Conservation (phyloP, 2,329 filamentous ascomycete species). For the Aspergillus ustus region DNA sequence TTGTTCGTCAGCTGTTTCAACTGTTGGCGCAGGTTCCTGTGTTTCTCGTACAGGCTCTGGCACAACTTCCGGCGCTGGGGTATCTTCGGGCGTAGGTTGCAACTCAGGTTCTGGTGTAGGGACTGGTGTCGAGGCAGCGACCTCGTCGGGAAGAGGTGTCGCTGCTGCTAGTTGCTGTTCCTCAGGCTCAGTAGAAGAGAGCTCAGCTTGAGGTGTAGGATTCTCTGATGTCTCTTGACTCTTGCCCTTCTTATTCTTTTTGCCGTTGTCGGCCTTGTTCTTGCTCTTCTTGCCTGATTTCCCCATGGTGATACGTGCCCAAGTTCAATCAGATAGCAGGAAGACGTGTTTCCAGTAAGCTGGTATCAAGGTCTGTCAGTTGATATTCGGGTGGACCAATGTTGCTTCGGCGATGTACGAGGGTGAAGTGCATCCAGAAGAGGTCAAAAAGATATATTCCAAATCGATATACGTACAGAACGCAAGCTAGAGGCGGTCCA, state of each 20-base stretch:
- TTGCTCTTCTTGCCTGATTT: conserved; percentile 37
- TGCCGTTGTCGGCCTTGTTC: conserved; percentile 31
- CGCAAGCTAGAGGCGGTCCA: conserved; percentile 23
- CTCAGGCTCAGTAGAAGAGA: conserved; percentile 29
- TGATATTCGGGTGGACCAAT: conserved; percentile 33
- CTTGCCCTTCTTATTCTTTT: conserved; percentile 43
- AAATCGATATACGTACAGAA: conserved; percentile 29
- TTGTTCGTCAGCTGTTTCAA: conserved; percentile 10
- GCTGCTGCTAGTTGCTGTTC: conserved; percentile 20
- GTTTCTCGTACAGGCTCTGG: conserved; percentile 11
- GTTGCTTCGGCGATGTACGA: conserved; percentile 37
- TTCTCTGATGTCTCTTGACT: conserved; percentile 33
- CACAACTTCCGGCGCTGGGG: not conserved
- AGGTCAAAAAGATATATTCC: conserved; percentile 37
- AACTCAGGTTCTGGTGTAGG: conserved; percentile 10
- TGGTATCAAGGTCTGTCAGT: conserved; percentile 30
- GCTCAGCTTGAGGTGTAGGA: conserved; percentile 31
- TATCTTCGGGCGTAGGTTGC: conserved; percentile 12
- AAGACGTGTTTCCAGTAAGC: conserved; percentile 42
- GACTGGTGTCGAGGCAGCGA: conserved; percentile 7
- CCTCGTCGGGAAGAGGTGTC: conserved; percentile 16
- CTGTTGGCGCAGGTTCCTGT: not conserved
- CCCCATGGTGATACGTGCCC: conserved; percentile 40
- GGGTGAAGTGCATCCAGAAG: conserved; percentile 33
- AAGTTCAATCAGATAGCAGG: conserved; percentile 26